Percentiles rank a stretch among this genome's conserved stretches.
Conservation (phyloP, 306 rosid genomes). For the Ormosia emarginata region DNA sequence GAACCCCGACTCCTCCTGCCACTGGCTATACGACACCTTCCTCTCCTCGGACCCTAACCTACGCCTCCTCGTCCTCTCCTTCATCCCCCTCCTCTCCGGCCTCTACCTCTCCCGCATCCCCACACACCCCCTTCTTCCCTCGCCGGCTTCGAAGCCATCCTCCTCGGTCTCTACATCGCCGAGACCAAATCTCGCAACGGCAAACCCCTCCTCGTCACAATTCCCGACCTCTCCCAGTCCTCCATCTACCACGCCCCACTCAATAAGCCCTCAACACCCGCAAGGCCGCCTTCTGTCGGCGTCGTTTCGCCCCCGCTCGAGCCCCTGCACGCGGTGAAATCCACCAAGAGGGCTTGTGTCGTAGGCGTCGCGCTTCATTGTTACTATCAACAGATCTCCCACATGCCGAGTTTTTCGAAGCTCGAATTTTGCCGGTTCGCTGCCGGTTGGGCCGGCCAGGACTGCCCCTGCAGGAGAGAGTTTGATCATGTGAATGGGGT, state of each 20-base stretch:
- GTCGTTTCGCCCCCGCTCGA: conserved; percentile 72
- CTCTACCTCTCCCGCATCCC: conserved; percentile 77
- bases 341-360: conserved; percentile 79
- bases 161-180: conserved; percentile 74
- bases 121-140: conserved; percentile 55
- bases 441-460: conserved; percentile 80
- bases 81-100: conserved; percentile 78
- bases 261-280: background rate
- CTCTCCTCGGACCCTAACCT: conserved; percentile 85
- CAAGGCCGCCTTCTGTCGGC: conserved; percentile 44
- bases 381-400: conserved; percentile 88
- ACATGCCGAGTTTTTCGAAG: conserved; percentile 95
- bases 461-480: conserved; percentile 62
- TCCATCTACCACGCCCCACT: conserved; percentile 78
- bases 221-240: conserved; percentile 84
- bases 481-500: conserved; percentile 31
- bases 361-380: conserved; percentile 79
- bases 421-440: conserved; percentile 63
- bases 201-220: conserved; percentile 66
- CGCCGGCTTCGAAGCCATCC: conserved; percentile 91
- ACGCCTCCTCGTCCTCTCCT: conserved; percentile 81
- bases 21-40: conserved; percentile 95
- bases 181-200: conserved; percentile 81
- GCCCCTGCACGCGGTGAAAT: conserved; percentile 78
- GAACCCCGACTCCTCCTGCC: conserved; percentile 85